Conservation (phyloP, 2,329 filamentous ascomycete species). For the Zymoseptoria pseudotritici region DNA sequence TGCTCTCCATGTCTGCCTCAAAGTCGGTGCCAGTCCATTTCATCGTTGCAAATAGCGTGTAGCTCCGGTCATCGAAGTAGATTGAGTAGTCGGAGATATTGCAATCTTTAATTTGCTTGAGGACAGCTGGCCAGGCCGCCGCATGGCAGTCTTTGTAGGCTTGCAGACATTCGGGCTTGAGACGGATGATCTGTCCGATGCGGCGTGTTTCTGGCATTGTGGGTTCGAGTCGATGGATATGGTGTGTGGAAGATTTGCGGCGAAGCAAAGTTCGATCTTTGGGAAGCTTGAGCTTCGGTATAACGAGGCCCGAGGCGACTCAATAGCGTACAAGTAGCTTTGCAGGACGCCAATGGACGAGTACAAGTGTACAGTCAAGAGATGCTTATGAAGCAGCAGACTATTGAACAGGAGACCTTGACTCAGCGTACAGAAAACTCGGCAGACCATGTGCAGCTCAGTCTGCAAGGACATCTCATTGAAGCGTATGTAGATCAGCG, state of each 20-base stretch:
- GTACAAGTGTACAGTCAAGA: too few relatives aligned
- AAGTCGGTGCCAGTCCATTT: constrained; percentile 72
- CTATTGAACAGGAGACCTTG: too few relatives aligned
- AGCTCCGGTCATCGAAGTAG: constrained; percentile 56
- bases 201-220: constrained; percentile 36
- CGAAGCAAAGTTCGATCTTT: not conserved
- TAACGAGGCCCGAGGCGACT: not conserved
- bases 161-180: constrained; percentile 58
- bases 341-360: too few relatives aligned
- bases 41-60: constrained; percentile 66
- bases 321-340: too few relatives aligned
- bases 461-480: too few relatives aligned
- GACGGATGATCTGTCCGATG: constrained; percentile 64
- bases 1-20: constrained; percentile 66
- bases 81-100: constrained; percentile 71
- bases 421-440: too few relatives aligned
- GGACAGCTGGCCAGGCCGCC: constrained; percentile 68
- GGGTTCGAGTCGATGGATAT: not conserved
- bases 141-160: constrained; percentile 69
- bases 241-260: not conserved
- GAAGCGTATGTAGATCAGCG: too few relatives aligned
- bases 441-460: too few relatives aligned
- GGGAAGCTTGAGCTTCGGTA: not conserved
- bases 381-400: too few relatives aligned
- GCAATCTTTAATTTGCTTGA: constrained; percentile 66